A percentile compares a stretch with the other conserved stretches of the same genome.
These are phyloP conservation scores for Polyporus tsugae DNA, from an alignment of 1,284 basidiomycete species.

Conservation along the genomic window DNA sequence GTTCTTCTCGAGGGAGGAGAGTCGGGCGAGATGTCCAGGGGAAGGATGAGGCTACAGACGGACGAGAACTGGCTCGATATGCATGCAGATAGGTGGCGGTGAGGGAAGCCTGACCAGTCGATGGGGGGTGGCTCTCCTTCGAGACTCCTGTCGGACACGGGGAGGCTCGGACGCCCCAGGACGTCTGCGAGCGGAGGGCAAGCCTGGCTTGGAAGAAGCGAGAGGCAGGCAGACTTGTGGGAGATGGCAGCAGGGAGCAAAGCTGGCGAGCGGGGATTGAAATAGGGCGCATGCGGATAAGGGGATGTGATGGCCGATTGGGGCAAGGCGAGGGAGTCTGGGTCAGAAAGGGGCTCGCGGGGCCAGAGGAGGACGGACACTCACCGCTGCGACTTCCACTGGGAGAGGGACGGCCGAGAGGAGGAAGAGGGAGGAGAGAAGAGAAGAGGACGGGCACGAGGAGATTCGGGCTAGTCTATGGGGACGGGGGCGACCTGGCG, in stretches of 20 bases:
- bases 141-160: conserved; percentile 31
- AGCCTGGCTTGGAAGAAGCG: conserved; percentile 37
- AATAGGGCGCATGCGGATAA: conserved; percentile 33
- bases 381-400: conserved; percentile 34
- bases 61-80: conserved; percentile 35
- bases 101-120: conserved; percentile 33
- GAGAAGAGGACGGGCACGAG: conserved; percentile 24
- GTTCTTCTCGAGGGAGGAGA: conserved; percentile 35
- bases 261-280: conserved; percentile 38
- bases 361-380: conserved; percentile 12
- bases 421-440: conserved; percentile 32
- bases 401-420: conserved; percentile 26
- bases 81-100: conserved; percentile 39
- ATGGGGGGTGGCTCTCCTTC: conserved; percentile 27
- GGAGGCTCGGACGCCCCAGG: conserved; percentile 35
- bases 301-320: conserved; percentile 27
- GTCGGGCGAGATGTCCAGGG: conserved; percentile 36
- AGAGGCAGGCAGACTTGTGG: conserved; percentile 37
- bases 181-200: conserved; percentile 37
- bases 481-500: conserved; percentile 30
- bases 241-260: conserved; percentile 44
- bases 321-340: conserved; percentile 5
- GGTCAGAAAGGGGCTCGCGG: conserved; percentile 21
- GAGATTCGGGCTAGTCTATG: conserved; percentile 31
- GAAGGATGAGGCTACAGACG: conserved; percentile 32